phyloP scores from a whole-genome alignment of 2,329 filamentous ascomycete genomes.

The Arthrobotrys pseudoclavata region DNA sequence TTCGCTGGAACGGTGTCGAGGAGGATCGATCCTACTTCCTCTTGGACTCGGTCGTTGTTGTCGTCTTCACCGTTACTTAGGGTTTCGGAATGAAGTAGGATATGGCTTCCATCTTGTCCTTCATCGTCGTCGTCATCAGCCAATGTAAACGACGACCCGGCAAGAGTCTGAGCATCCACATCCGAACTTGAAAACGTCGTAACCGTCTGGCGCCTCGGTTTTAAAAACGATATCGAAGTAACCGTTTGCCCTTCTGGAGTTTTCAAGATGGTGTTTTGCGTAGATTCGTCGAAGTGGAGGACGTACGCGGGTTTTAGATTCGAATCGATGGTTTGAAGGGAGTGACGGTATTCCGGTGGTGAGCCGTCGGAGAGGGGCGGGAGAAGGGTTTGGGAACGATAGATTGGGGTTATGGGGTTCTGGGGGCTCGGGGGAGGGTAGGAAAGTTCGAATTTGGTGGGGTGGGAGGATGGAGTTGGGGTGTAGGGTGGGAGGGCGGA shows the following conservation, averaged over 20 bases:
- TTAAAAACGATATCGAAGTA: conserved; percentile 19
- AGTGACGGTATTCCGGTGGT: conserved; percentile 28
- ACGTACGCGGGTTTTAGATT: conserved; percentile 12
- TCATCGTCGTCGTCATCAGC: background rate
- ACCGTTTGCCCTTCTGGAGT: conserved; percentile 10
- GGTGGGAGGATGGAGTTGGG: background rate
- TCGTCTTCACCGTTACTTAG: conserved; percentile 3
- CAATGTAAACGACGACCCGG: conserved; percentile 8
- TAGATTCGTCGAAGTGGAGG: conserved; percentile 22
- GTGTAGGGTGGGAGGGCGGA: conserved; percentile 14
- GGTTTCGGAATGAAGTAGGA: background rate
- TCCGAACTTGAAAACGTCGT: conserved; percentile 11
- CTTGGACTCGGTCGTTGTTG: background rate
- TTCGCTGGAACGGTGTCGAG: background rate
- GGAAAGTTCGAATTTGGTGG: conserved; percentile 16
- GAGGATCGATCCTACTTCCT: conserved; percentile 11
- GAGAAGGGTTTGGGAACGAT: conserved; percentile 22
- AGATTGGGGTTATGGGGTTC: conserved; percentile 32
- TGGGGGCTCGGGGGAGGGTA: conserved; percentile 1
- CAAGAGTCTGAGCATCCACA: conserved; percentile 4
- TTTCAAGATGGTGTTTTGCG: conserved; percentile 13
- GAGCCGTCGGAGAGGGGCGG: conserved; percentile 9
- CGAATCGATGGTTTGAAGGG: conserved; percentile 3
- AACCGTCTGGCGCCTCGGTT: conserved; percentile 1
- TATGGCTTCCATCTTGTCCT: too few relatives aligned